Evolutionary conservation across 2,329 filamentous ascomycete species (phyloP).

Genomic region (Monosporascus sp.): DNA sequence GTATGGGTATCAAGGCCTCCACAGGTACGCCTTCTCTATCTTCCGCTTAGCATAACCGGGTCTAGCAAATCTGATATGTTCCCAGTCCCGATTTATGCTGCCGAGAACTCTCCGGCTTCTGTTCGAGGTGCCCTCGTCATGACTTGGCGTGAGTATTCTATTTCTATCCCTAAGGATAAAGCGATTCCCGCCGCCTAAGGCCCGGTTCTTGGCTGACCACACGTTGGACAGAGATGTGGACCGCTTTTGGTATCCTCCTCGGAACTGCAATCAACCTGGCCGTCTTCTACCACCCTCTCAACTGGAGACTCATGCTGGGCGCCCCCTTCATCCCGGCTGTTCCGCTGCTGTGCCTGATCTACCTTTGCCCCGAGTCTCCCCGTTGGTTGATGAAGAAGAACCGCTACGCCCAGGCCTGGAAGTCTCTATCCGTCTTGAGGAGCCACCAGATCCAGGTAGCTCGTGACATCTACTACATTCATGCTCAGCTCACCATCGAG

Average conservation of each 20-base stretch:
- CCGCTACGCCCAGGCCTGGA: slow-evolving; percentile 54
- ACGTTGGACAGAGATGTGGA: slow-evolving; percentile 49
- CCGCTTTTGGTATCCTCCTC: slow-evolving; percentile 52
- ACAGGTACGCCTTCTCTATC: slow-evolving; percentile 34
- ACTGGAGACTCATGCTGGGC: slow-evolving; percentile 39
- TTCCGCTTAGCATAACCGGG: background rate
- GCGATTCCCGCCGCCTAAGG: background rate
- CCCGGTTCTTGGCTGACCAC: background rate
- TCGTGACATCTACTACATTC: slow-evolving; percentile 58
- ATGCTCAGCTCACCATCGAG: slow-evolving; percentile 60
- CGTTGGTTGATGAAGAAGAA: slow-evolving; percentile 64
- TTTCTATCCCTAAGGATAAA: background rate
- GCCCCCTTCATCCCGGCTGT: slow-evolving; percentile 57
- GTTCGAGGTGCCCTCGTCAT: slow-evolving; percentile 75
- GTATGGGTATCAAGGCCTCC: slow-evolving; percentile 69
- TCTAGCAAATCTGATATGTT: slow-evolving; percentile 1
- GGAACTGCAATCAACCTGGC: slow-evolving; percentile 57
- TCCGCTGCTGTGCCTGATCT: slow-evolving; percentile 55
- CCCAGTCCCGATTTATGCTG: slow-evolving; percentile 66
- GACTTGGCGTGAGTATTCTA: slow-evolving; percentile 54
- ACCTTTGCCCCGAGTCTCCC: slow-evolving; percentile 60
- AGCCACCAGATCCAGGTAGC: slow-evolving; percentile 52
- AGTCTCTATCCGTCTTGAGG: slow-evolving; percentile 46
- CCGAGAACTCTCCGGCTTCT: slow-evolving; percentile 63
- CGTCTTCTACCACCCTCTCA: slow-evolving; percentile 28